Evolutionary conservation across 768 basidiomycete genomes (phyloP).

Genomic region (Tremella fuciformis): DNA sequence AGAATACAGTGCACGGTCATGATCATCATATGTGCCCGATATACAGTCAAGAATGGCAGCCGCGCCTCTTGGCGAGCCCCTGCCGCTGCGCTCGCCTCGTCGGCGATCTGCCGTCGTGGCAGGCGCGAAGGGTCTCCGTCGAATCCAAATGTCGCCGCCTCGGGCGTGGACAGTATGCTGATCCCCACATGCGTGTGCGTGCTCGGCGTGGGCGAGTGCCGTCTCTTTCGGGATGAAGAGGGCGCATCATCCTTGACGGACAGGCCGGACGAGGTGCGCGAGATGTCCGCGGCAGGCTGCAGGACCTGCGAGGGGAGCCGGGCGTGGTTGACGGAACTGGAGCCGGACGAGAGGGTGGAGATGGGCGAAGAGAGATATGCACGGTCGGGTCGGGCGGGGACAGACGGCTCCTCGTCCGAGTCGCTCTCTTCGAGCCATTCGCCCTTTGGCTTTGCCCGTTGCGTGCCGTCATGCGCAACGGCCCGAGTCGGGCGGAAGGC

Average conservation of each 20-base stretch:
- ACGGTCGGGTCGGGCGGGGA: constrained; percentile 11
- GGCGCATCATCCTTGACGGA: background rate
- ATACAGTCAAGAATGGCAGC: constrained; percentile 72
- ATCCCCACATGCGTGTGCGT: constrained; percentile 33
- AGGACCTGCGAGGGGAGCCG: background rate
- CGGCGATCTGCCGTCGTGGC: background rate
- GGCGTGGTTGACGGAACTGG: background rate
- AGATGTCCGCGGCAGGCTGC: background rate
- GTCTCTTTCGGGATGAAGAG: constrained; percentile 10
- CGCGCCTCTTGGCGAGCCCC: background rate
- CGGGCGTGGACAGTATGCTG: constrained; percentile 35
- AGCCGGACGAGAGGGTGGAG: constrained; percentile 5
- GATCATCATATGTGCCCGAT: constrained; percentile 91
- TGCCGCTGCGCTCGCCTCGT: constrained; percentile 1
- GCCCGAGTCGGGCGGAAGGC: background rate
- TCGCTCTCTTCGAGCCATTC: constrained; percentile 47
- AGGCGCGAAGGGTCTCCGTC: background rate
- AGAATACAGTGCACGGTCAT: constrained; percentile 87
- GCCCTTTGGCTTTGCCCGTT: constrained; percentile 19
- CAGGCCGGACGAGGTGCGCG: constrained; percentile 7
- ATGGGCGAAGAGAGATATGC: background rate
- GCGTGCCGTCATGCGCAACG: background rate
- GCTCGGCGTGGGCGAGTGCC: constrained; percentile 27
- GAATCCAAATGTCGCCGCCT: constrained; percentile 10
- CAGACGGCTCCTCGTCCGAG: constrained; percentile 43